Percentiles rank a stretch among this genome's conserved stretches.
Evolutionary conservation across 2,329 filamentous ascomycete species (phyloP).

Genomic region (Trichoderma polysporum): DNA sequence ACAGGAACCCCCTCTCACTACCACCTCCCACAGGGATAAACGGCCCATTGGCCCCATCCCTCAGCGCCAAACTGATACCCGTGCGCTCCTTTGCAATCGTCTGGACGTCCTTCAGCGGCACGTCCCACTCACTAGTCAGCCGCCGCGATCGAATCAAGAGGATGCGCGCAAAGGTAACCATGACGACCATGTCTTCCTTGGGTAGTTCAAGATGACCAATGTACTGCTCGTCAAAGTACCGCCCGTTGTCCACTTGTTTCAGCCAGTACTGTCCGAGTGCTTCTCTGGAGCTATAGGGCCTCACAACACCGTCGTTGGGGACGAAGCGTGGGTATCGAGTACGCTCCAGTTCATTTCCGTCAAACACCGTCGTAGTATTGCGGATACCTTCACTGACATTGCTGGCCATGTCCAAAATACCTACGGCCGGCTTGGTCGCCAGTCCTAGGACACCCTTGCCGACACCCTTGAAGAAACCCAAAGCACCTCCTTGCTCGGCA

Average conservation of each 20-base stretch:
- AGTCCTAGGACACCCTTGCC: conserved; percentile 91
- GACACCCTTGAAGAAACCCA: conserved; percentile 96
- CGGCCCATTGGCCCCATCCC: conserved; percentile 88
- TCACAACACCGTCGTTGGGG: conserved; percentile 86
- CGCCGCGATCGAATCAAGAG: conserved; percentile 86
- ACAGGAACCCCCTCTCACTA: conserved; percentile 63
- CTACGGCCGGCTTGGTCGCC: conserved; percentile 96
- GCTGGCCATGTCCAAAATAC: conserved; percentile 93
- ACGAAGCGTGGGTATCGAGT: conserved; percentile 93
- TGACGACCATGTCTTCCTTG: conserved; percentile 81
- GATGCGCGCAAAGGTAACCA: conserved; percentile 85
- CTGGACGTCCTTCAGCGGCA: conserved; percentile 91
- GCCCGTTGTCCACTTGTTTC: conserved; percentile 95
- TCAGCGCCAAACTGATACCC: conserved; percentile 82
- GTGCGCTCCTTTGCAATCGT: conserved; percentile 97
- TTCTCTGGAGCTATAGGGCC: conserved; percentile 91
- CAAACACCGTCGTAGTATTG: conserved; percentile 98
- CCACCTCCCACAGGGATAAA: conserved; percentile 95
- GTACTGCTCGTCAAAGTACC: conserved; percentile 97
- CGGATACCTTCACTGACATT: conserved; percentile 97
- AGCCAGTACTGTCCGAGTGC: conserved; percentile 98
- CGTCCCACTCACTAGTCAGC: conserved; percentile 91
- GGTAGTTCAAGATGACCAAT: conserved; percentile 94
- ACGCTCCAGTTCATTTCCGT: conserved; percentile 89
- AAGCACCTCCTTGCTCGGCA: conserved; percentile 89